A percentile compares a stretch with the other conserved stretches of the same genome.
These are phyloP conservation scores for Saccharomycopsis babjevae DNA, from an alignment of 805 yeast species.

Conservation along the genomic window DNA sequence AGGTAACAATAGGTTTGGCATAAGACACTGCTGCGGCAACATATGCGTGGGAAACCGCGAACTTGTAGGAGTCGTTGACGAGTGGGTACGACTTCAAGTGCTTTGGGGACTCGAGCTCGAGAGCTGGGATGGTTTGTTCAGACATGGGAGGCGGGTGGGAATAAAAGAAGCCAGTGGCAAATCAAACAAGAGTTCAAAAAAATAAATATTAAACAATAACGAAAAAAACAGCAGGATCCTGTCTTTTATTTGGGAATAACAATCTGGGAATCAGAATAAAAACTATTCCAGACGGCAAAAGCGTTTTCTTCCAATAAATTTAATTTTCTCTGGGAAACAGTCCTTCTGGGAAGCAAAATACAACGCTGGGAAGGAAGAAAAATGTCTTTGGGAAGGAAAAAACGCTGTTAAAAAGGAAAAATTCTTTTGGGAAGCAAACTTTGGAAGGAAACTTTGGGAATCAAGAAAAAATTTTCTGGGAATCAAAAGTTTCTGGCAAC, in stretches of 20 bases:
- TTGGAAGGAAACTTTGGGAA: neutral
- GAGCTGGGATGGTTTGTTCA: neutral
- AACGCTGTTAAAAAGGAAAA: neutral
- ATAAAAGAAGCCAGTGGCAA: neutral
- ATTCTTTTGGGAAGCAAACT: neutral
- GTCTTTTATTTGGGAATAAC: too few relatives aligned
- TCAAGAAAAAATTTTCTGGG: too few relatives aligned
- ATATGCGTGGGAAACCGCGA: slow-evolving; percentile 18
- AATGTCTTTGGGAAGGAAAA: neutral
- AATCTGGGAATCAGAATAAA: neutral
- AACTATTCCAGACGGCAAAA: too few relatives aligned
- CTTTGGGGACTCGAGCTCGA: slow-evolving; percentile 10
- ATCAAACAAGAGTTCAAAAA: neutral
- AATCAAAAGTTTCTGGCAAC: too few relatives aligned
- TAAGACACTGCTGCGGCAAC: slow-evolving; percentile 19
- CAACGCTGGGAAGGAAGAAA: too few relatives aligned
- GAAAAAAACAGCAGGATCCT: neutral
- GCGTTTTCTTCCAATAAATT: too few relatives aligned
- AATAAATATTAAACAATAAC: neutral
- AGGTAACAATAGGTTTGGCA: slow-evolving; percentile 13
- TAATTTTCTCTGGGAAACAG: too few relatives aligned
- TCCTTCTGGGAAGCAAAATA: neutral
- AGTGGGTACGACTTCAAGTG: slow-evolving; percentile 27
- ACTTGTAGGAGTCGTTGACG: slow-evolving; percentile 21
- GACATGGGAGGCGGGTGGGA: neutral